These are phyloP conservation scores for Didymella sp. DNA, from an alignment of 2,329 filamentous ascomycete genomes.

Conservation along the genomic window DNA sequence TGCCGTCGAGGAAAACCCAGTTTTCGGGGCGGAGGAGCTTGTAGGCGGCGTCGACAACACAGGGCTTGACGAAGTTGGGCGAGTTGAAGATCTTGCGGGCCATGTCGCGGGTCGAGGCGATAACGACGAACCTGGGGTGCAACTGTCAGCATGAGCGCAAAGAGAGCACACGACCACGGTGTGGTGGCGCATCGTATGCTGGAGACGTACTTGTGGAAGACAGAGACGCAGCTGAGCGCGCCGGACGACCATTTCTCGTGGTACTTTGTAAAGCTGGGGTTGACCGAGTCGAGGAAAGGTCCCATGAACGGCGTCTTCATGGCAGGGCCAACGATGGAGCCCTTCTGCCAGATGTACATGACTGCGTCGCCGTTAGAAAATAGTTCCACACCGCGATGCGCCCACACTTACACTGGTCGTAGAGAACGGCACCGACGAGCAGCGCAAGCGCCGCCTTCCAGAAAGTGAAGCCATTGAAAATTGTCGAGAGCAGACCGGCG, in stretches of 20 bases:
- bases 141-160: constrained; percentile 24
- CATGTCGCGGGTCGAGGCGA: constrained; percentile 93
- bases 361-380: constrained; percentile 57
- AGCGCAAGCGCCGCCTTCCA: constrained; percentile 62
- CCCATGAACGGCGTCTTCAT: constrained; percentile 69
- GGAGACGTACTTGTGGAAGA: constrained; percentile 88
- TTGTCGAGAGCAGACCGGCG: constrained; percentile 41
- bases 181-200: background rate
- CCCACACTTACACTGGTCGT: constrained; percentile 83
- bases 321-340: constrained; percentile 55
- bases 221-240: constrained; percentile 92
- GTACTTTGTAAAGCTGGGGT: constrained; percentile 92
- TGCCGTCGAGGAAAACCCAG: constrained; percentile 97
- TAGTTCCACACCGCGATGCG: background rate
- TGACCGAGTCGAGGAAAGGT: constrained; percentile 90
- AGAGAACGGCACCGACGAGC: constrained; percentile 74
- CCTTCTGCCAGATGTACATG: constrained; percentile 57
- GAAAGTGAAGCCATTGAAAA: constrained; percentile 41
- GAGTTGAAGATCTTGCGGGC: constrained; percentile 97
- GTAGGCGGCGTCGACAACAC: constrained; percentile 90
- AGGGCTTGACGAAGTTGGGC: constrained; percentile 89
- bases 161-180: constrained; percentile 7
- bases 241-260: constrained; percentile 91
- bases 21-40: constrained; percentile 92
- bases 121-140: constrained; percentile 84